A percentile compares a stretch with the other conserved stretches of the same genome.
Conservation (phyloP, 1,284 basidiomycete species). For the Inonotus hispidus region DNA sequence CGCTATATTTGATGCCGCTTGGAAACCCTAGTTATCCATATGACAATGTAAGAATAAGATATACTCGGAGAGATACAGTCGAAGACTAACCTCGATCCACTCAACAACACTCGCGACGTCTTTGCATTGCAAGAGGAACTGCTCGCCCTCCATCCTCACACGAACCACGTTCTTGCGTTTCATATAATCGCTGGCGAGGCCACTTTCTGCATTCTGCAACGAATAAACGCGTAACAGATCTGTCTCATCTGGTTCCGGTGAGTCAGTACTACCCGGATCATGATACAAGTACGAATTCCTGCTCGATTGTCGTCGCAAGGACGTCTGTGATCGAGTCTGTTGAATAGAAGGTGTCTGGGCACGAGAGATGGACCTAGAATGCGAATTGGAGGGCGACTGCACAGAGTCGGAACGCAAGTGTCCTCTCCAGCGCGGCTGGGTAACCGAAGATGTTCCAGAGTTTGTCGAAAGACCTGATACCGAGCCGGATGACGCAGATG, state of each 20-base stretch:
- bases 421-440: neutral
- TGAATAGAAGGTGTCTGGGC: conserved; percentile 18
- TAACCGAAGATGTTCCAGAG: neutral
- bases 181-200: conserved; percentile 90
- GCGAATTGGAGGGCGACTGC: neutral
- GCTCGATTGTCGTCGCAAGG: conserved; percentile 24
- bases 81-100: conserved; percentile 85
- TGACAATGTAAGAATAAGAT: neutral
- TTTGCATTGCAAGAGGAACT: conserved; percentile 90
- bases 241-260: conserved; percentile 37
- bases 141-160: conserved; percentile 89
- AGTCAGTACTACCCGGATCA: neutral
- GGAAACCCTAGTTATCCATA: conserved; percentile 56
- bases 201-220: conserved; percentile 87
- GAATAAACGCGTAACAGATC: conserved; percentile 67
- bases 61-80: conserved; percentile 9
- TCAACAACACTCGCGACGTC: conserved; percentile 85
- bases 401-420: conserved; percentile 1
- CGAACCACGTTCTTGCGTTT: conserved; percentile 96
- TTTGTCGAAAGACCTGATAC: neutral
- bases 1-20: conserved; percentile 90
- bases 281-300: conserved; percentile 23
- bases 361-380: conserved; percentile 17
- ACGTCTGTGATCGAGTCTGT: conserved; percentile 11
- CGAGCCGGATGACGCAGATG: conserved; percentile 9